These are phyloP conservation scores for Chamaenerion angustifolium DNA, from an alignment of 345 rosid genomes.

Conservation along the genomic window DNA sequence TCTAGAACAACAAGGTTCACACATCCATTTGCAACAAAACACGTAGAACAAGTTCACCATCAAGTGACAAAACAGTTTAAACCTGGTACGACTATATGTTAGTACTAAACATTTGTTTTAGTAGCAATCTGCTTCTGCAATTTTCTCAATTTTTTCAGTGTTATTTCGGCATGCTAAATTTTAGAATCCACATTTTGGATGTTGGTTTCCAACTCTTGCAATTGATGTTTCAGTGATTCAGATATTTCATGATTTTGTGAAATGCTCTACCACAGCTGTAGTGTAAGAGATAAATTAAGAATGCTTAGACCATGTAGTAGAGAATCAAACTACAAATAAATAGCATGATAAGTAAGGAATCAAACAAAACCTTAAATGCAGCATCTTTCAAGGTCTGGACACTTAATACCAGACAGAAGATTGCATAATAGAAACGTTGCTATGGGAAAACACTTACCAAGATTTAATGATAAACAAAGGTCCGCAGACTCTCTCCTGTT, in stretches of 20 bases:
- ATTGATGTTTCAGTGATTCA: conserved; percentile 57
- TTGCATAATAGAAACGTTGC: too few species aligned
- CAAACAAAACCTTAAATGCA: conserved; percentile 64
- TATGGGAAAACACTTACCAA: conserved; percentile 31
- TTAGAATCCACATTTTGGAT: conserved; percentile 56
- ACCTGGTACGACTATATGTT: too few species aligned
- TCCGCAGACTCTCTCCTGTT: conserved; percentile 82
- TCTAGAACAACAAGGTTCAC: too few species aligned
- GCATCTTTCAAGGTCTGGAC: conserved; percentile 91
- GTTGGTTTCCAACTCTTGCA: conserved; percentile 53
- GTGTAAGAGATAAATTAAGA: conserved; percentile 5
- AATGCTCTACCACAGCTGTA: conserved; percentile 84
- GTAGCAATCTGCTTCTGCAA: conserved; percentile 58
- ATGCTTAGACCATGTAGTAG: background rate
- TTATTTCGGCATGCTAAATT: conserved; percentile 49
- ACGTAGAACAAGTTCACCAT: too few species aligned
- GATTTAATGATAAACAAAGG: conserved; percentile 93
- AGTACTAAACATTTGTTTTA: too few species aligned
- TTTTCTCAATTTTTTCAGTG: conserved; percentile 58
- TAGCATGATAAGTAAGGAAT: background rate
- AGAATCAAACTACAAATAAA: too few species aligned
- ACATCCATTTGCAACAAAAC: too few species aligned
- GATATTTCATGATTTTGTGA: conserved; percentile 79
- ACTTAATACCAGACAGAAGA: too few species aligned
- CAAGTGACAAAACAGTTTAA: too few species aligned